Evolutionary conservation across 352 stramenopile species (phyloP).

Genomic region (Globisporangium parvum): DNA sequence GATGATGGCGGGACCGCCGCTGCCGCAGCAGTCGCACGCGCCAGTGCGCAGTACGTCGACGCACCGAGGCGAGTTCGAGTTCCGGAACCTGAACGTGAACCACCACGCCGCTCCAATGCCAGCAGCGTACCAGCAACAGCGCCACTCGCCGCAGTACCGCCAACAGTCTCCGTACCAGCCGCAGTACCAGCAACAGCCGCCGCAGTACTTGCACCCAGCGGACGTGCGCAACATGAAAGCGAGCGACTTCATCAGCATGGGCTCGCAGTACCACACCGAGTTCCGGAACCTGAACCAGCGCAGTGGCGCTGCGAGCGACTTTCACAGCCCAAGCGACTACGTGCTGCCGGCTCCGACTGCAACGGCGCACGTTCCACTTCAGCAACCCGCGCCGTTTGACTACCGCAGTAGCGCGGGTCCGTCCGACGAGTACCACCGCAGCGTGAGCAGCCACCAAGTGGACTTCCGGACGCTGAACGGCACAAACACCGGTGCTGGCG

Average conservation of each 20-base stretch:
- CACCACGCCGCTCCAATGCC: no score
- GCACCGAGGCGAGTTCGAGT: constrained; percentile 8
- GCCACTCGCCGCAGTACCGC: neutral
- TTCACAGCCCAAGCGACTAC: neutral
- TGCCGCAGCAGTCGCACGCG: neutral
- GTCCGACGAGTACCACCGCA: constrained; percentile 1
- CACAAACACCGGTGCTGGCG: neutral
- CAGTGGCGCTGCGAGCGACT: neutral
- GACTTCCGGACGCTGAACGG: neutral
- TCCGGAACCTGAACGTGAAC: constrained; percentile 8
- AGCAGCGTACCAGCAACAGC: neutral
- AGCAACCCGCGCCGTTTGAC: neutral
- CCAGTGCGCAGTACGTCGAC: neutral
- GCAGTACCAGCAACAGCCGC: neutral
- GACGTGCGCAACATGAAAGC: constrained; percentile 1
- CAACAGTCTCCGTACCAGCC: neutral
- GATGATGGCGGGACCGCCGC: neutral
- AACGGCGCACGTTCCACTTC: no score
- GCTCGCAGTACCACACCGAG: neutral
- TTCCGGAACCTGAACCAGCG: constrained; percentile 2
- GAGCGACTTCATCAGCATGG: neutral
- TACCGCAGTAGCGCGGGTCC: neutral
- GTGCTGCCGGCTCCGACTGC: no score
- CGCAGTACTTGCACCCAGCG: constrained; percentile 2
- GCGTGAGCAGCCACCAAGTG: neutral